Evolutionary conservation across 2,329 filamentous ascomycete species (phyloP), one percentile per base, ranked within the genome.

Genomic region (Pyrenochaeta sp.): DNA sequence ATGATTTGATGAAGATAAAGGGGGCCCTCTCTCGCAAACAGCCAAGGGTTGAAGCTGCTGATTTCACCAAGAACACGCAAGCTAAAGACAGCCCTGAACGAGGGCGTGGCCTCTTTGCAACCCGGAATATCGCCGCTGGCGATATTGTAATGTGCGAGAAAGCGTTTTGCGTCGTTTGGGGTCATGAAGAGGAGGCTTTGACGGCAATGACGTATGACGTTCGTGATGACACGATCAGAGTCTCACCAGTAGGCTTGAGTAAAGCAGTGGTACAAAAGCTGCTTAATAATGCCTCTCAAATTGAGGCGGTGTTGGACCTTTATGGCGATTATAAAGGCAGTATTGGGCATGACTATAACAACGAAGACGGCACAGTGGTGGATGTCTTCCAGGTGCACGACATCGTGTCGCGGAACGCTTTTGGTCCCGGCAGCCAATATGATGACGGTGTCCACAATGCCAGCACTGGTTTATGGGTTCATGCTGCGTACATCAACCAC

Each of bases 91-190:
- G 79, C 0, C 63, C 67, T 1, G 77, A 69, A 7, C 73, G 76
- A 15, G 83, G 82, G 2, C 75, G 77, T 2, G 84, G 84, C 0
- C 67, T 86, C 0, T 87, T 85, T 60, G 81, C 80, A 0, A 83
- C 78, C 0, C 67, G 72, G 17, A 60, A 72, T 0, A 80, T 86
- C 2, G 72, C 75, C 32, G 77, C 79, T 0, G 83, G 83, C 0
- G 80, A 85, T 3, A 70, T 85, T 1, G 65, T 87, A 0, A 60
- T 86, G 1, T 85, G 81, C 41, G 84, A 86, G 54, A 87, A 86
- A 57, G 83, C 83, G 0, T 84, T 85, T 60, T 72, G 69, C 0
- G 69, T 64, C 31, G 66, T 69, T 20, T 80, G 78, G 72, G 74
- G 78, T 49, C 78, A 79, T 62, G 76, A 79, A 53, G 69, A 69